Base-by-base conservation (phyloP, 23 red algal species). In the Pyropia haitanensis region DNA sequence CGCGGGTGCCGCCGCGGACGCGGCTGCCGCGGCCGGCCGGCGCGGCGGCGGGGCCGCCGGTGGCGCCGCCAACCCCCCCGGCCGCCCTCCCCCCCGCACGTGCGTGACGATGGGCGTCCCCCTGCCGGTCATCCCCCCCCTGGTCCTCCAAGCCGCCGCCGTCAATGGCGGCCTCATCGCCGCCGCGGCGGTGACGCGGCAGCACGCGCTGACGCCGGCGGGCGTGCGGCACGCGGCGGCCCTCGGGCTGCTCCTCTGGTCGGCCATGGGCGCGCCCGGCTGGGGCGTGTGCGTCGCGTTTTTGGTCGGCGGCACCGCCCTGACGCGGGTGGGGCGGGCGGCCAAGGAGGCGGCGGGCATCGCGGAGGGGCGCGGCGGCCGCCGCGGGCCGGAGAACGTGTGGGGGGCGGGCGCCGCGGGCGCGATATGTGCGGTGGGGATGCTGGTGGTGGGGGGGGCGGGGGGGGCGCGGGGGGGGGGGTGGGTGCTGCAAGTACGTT, bases 351-450 rank as follows among this genome's bases (percentile, higher is more conserved):
- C 31, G 22, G 50, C 61, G 21, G 79, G 85, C 5, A 97, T 88
- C 18, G 87, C 80, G 2, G 85, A 97, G 64, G 81, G 66, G 53
- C 85, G 93, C 30, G 72, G 85, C 18, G 93, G 93, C 27, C 72
- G 72, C 39, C 85, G 93, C 7, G 93, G 93, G 15, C 93, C 93
- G 49, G 93, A 97, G 75, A 97, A 97, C 70, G 66, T 97, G 12
- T 97, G 93, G 93, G 93, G 93, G 19, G 78, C 93, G 0, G 93
- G 85, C 1, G 93, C 59, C 6, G 73, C 77, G 8, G 72, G 49
- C 19, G 93, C 93, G 13, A 18, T 90, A 14, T 90, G 84, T 28
- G 57, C 72, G 5, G 15, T 80, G 10, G 60, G 19, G 17, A 39
- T 70, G 48, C 52, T 23, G 17, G 8, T 44, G 61, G 16, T 56